Evolutionary conservation across 768 basidiomycete species (phyloP), one percentile per base, ranked within the genome.

Genomic region (Panaeolus papilionaceus): DNA sequence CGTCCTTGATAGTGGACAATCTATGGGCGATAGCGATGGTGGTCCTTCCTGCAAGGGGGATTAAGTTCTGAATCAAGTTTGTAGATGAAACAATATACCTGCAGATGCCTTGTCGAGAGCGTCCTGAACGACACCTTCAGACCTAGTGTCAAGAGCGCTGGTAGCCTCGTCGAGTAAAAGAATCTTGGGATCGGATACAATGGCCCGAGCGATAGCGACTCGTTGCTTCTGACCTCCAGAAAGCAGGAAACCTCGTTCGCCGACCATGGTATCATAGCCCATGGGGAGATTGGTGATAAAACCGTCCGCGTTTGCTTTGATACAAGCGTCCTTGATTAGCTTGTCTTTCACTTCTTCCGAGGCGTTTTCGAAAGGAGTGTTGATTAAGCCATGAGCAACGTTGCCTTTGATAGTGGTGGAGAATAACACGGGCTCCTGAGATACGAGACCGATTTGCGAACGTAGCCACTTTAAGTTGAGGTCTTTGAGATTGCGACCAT

Each of bases 91-190:
- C 65, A 47, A 64, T 69, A 33, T 70, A 78, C 89, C 92, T 51
- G 87, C 85, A 33, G 92, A 83, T 69, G 94, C 94, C 77, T 94
- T 94, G 76, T 97, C 94, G 64, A 96, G 76, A 23, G 94, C 95
- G 76, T 96, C 92, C 78, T 96, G 95, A 0, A 97, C 95, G 67
- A 96, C 84, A 66, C 93, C 94, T 74, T 92, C 90, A 4, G 92
- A 92, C 71, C 92, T 92, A 0, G 94, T 94, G 78, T 98, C 96
- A 11, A 98, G 85, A 26, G 95, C 95, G n/a, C 91, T 92, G 12
- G 95, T 81, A 7, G 94, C 93, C 72, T 95, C 94, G 72, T 98
- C 95, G 70, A 96, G 92, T 18, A 95, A 90, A 72, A 94, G 89
- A 69, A 98, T 91, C 65, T 95, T 93, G 0, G 92, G 89, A 72